Conservation (phyloP, 306 rosid species). For the Cercis canadensis region DNA sequence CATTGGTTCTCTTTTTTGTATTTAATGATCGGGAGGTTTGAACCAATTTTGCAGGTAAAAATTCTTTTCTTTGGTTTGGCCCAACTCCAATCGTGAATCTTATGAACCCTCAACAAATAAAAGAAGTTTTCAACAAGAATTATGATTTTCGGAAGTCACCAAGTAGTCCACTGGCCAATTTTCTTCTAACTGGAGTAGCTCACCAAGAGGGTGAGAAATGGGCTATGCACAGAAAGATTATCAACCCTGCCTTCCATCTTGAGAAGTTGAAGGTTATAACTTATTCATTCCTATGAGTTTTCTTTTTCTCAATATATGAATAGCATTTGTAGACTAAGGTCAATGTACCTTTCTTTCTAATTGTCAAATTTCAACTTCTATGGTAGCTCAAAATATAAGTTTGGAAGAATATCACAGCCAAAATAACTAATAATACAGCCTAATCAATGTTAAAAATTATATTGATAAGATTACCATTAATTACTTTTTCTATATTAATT, state of each 20-base stretch:
- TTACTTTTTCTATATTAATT: too few relatives aligned
- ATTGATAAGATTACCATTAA: too few relatives aligned
- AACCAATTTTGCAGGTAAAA: neutral
- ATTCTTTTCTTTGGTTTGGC: neutral
- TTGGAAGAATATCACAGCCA: too few relatives aligned
- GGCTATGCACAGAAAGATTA: neutral
- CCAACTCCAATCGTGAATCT: neutral
- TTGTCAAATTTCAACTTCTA: too few relatives aligned
- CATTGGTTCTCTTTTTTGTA: too few relatives aligned
- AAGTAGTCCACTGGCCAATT: neutral
- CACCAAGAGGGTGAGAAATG: neutral
- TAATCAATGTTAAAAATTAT: too few relatives aligned
- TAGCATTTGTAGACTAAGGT: too few relatives aligned
- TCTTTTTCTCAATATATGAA: neutral
- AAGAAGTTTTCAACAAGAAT: neutral
- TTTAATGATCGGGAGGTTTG: too few relatives aligned
- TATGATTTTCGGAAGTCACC: neutral
- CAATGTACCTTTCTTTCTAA: too few relatives aligned
- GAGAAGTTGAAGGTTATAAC: neutral
- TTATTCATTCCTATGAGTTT: neutral
- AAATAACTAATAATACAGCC: too few relatives aligned
- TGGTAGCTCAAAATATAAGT: too few relatives aligned
- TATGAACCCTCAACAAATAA: neutral
- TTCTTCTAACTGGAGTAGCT: neutral
- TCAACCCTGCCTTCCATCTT: neutral